Evolutionary conservation across 257 asterid genomes (phyloP), one percentile per base, ranked within the genome.

Genomic region (Rhazya stricta): DNA sequence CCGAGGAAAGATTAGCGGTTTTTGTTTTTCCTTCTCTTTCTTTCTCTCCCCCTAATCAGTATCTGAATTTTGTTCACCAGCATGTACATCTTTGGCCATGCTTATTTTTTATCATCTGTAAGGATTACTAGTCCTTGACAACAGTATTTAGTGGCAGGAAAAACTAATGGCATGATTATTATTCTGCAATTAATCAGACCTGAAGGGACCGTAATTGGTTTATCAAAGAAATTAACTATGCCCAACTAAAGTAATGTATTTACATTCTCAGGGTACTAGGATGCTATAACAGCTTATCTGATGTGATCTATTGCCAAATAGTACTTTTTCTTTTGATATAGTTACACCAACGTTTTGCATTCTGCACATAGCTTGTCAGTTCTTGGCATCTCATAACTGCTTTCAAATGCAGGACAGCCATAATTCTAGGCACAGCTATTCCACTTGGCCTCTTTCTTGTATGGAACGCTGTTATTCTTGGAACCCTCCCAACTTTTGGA

Each of bases 381-480:
- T 65, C 27, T 23, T 68, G 29, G 6, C 15, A 30, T 54, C 60
- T 71, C 39, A 25, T 76, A 58, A 74, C 77, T 74, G 45, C 63
- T 76, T 77, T 81, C 77, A 54, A 84, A 63, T 81, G 77, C 85
- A 90, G 98, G 94, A 90, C 88, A 39, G 96, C 97, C 69, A 89
- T 94, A 56, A 86, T 91, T 83, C 77, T 85, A 5, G 98, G 98
- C 74, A 89, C 94, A 53, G 91, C 91, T 72, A 91, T 91, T 81
- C 98, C 98, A 9, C 96, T 94, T 32, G 86, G 82, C 73, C 84
- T 94, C 2, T 94, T 94, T 83, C 94, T 94, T 72, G 87, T 91
- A 58, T 94, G 98, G 98, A 83, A 94, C 42, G 98, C 89, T 5
- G 98, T 91, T 58, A 90, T 94, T 79, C 97, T 94, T 71, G 98